These are phyloP conservation scores for Epichloe sibirici DNA, from an alignment of 2,329 filamentous ascomycete genomes.

Conservation along the genomic window DNA sequence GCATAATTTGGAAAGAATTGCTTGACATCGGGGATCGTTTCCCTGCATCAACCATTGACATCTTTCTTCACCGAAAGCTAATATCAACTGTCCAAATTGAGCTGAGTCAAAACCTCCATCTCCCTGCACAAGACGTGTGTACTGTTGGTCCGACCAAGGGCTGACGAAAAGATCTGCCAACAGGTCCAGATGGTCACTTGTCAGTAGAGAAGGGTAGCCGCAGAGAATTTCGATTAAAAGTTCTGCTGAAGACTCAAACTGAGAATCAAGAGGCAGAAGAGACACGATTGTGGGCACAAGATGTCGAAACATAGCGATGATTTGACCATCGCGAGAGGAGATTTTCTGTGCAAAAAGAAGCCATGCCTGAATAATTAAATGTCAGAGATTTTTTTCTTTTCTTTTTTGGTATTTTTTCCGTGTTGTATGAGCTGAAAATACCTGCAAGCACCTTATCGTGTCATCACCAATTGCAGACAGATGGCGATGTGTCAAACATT, in stretches of 20 bases:
- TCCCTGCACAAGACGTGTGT: constrained; percentile 42
- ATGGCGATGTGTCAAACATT: constrained; percentile 17
- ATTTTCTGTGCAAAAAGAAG: constrained; percentile 58
- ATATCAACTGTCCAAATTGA: constrained; percentile 54
- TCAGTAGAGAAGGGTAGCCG: constrained; percentile 53
- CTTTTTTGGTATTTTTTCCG: neutral
- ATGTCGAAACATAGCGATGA: constrained; percentile 46
- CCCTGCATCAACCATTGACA: constrained; percentile 46
- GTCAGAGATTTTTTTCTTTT: neutral
- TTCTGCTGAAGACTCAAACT: constrained; percentile 50
- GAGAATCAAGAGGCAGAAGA: constrained; percentile 44
- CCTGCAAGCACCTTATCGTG: constrained; percentile 49
- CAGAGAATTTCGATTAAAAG: constrained; percentile 52
- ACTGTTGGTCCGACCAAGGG: constrained; percentile 44
- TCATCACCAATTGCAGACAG: constrained; percentile 34
- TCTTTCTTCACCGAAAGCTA: constrained; percentile 57
- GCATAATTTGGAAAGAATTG: constrained; percentile 46
- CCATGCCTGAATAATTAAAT: constrained; percentile 47
- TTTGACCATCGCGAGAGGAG: constrained; percentile 42
- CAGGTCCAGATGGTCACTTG: constrained; percentile 41
- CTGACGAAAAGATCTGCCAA: constrained; percentile 49
- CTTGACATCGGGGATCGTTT: constrained; percentile 35
- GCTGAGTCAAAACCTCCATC: constrained; percentile 52
- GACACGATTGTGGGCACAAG: constrained; percentile 48
- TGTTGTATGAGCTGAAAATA: constrained; percentile 15